Conservation (phyloP, 768 basidiomycete genomes). For the Trametes maxima region DNA sequence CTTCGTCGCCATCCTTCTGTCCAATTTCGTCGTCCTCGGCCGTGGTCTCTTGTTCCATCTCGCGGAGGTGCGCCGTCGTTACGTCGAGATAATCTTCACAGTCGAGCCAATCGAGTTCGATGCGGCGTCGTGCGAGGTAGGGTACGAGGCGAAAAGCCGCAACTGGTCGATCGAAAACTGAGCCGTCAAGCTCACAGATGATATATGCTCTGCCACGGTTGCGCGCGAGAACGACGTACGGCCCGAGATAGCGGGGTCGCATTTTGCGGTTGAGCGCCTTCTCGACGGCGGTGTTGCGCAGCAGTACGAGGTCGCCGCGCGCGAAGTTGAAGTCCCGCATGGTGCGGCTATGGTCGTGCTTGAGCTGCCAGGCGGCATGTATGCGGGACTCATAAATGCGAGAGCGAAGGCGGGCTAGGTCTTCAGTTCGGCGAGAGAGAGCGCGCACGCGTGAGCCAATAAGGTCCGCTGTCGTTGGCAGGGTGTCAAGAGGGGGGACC, state of each 20-base stretch:
- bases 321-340: constrained; percentile 33
- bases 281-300: constrained; percentile 33
- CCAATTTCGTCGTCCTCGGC: constrained; percentile 2
- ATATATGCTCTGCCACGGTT: constrained; percentile 31
- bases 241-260: constrained; percentile 31
- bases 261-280: constrained; percentile 30
- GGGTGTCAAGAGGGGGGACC: constrained; percentile 4
- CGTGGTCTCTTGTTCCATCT: constrained; percentile 1
- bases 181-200: constrained; percentile 31
- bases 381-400: constrained; percentile 13
- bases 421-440: constrained; percentile 17
- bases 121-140: constrained; percentile 18
- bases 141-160: constrained; percentile 30
- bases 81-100: constrained; percentile 5
- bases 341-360: constrained; percentile 13
- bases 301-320: constrained; percentile 33
- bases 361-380: constrained; percentile 17
- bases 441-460: constrained; percentile 16
- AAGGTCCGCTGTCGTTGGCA: constrained; percentile 21
- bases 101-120: constrained; percentile 1
- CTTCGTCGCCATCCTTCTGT: background rate
- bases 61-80: constrained; percentile 1
- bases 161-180: constrained; percentile 17
- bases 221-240: constrained; percentile 27
- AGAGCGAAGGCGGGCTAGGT: constrained; percentile 12